phyloP scores from a whole-genome alignment of 345 rosid genomes.

The Corymbia maculata region DNA sequence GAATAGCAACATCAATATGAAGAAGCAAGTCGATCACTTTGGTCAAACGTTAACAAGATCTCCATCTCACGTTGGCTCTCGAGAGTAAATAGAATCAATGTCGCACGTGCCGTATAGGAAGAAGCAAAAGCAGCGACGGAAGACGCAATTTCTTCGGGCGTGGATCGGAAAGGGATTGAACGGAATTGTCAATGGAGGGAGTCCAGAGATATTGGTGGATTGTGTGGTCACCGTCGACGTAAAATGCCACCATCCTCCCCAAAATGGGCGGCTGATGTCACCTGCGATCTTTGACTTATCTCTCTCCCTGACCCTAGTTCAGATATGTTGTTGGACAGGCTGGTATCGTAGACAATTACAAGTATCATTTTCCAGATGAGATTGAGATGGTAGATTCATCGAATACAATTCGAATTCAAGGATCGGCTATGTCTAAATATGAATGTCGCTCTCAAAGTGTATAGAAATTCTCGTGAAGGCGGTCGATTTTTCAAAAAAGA shows the following conservation, averaged over 20 bases:
- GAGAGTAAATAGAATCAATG: neutral
- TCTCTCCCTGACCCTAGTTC: neutral
- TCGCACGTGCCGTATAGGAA: neutral
- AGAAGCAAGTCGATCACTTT: neutral
- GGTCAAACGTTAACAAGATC: neutral
- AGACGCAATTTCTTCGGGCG: neutral
- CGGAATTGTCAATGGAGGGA: neutral
- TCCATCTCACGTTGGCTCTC: accelerated
- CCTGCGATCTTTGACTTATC: neutral
- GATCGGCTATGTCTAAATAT: neutral
- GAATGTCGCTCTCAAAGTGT: neutral
- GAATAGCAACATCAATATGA: neutral
- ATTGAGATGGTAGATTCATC: neutral
- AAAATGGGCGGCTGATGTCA: neutral
- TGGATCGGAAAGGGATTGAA: neutral
- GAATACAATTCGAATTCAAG: neutral
- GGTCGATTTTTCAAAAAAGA: neutral
- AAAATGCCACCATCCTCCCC: neutral
- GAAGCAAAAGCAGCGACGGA: neutral
- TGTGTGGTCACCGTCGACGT: neutral
- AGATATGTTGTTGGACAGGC: neutral
- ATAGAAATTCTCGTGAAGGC: neutral
- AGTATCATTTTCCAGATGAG: neutral
- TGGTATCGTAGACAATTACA: neutral
- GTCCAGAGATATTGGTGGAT: neutral